Conservation (phyloP, 2,329 filamentous ascomycete species). For the Rosellinia necatrix region DNA sequence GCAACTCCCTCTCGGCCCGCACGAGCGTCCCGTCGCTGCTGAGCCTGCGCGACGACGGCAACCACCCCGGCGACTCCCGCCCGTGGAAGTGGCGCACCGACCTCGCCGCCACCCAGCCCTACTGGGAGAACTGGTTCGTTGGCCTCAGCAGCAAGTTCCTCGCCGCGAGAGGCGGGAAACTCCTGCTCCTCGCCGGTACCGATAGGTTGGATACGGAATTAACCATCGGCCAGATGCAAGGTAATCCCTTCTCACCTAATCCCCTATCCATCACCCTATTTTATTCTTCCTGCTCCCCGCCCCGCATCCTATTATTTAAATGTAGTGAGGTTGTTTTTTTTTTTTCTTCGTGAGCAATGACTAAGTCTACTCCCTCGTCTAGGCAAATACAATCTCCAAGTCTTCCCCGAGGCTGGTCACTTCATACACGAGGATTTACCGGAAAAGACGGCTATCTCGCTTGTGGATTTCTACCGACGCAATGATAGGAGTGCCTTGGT, state of each 20-base stretch:
- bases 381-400: conserved; percentile 94
- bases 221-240: conserved; percentile 45
- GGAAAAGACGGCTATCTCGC: conserved; percentile 80
- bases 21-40: conserved; percentile 86
- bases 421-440: conserved; percentile 97
- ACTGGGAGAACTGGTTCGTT: conserved; percentile 93
- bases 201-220: conserved; percentile 43
- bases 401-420: conserved; percentile 93
- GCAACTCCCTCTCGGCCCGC: conserved; percentile 81
- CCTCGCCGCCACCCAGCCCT: conserved; percentile 79
- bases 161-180: conserved; percentile 66
- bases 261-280: conserved; percentile 1
- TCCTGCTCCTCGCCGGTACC: conserved; percentile 41
- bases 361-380: neutral
- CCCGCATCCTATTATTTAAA: conserved; percentile 7
- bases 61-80: conserved; percentile 40
- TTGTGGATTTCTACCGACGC: conserved; percentile 89
- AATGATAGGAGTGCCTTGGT: conserved; percentile 87
- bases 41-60: conserved; percentile 37
- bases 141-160: conserved; percentile 90
- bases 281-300: neutral
- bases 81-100: conserved; percentile 88
- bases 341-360: neutral
- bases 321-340: too few relatives aligned
- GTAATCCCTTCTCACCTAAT: too few relatives aligned